Conservation (phyloP, 176 grass and related monocot species). For the Triticum monococcum region DNA sequence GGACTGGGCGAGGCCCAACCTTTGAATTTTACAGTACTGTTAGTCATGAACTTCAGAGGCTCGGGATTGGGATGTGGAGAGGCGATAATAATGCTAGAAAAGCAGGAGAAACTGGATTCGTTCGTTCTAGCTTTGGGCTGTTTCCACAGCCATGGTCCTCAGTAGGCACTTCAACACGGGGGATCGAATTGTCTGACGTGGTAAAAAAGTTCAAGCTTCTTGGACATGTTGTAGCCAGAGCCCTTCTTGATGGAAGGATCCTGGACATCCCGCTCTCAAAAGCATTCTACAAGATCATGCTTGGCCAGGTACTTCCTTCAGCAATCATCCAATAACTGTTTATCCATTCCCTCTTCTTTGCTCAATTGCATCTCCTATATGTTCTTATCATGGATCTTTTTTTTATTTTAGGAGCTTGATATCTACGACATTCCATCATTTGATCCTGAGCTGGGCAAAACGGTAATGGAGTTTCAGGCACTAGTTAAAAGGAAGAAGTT, state of each 20-base stretch:
- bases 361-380: constrained; percentile 15
- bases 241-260: constrained; percentile 76
- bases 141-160: constrained; percentile 57
- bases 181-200: constrained; percentile 39
- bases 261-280: constrained; percentile 80
- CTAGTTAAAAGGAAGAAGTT: constrained; percentile 60
- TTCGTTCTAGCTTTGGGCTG: constrained; percentile 55
- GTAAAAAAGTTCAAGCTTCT: constrained; percentile 64
- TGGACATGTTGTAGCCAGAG: constrained; percentile 67
- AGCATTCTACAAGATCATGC: constrained; percentile 78
- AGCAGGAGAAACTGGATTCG: constrained; percentile 21
- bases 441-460: constrained; percentile 68
- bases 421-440: constrained; percentile 78
- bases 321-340: background rate
- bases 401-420: constrained; percentile 61
- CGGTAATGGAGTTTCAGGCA: constrained; percentile 65
- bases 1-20: constrained; percentile 66
- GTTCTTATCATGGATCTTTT: constrained; percentile 28
- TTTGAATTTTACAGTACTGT: constrained; percentile 58
- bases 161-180: constrained; percentile 18
- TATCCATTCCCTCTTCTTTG: background rate
- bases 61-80: constrained; percentile 62
- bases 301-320: constrained; percentile 60
- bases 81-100: constrained; percentile 25
- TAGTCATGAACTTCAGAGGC: constrained; percentile 59